Percentiles rank a stretch among this genome's conserved stretches.
These are phyloP conservation scores for Fraxinus albicans DNA, from an alignment of 305 asterid species.

Conservation along the genomic window DNA sequence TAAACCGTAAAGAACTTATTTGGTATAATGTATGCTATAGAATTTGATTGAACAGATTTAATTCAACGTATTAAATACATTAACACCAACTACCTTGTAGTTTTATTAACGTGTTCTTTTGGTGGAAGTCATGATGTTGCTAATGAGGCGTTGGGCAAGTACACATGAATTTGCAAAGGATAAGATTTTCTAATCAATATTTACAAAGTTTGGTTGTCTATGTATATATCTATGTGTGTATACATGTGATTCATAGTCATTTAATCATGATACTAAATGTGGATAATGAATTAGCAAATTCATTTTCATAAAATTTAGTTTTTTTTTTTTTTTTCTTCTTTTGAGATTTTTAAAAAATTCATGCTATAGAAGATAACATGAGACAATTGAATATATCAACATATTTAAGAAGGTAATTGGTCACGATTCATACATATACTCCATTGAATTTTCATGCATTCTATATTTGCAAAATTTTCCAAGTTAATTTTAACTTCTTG, in stretches of 20 bases:
- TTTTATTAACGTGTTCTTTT: slow-evolving; percentile 1
- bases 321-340: no score
- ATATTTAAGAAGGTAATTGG: neutral
- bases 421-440: neutral
- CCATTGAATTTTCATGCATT: neutral
- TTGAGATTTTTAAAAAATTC: neutral
- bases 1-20: no score
- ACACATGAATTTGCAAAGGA: slow-evolving; percentile 28
- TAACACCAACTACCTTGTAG: neutral
- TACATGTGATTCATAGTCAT: neutral
- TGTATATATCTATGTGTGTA: slow-evolving; percentile 19
- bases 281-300: neutral
- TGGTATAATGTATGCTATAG: no score
- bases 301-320: neutral
- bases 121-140: neutral
- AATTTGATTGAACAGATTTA: neutral
- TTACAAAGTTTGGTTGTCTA: slow-evolving; percentile 32
- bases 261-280: no score
- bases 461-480: neutral
- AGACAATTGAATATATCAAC: neutral
- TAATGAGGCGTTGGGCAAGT: neutral
- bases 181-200: slow-evolving; percentile 36
- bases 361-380: neutral
- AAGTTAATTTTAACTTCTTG: neutral
- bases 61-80: slow-evolving; percentile 15